phyloP scores from a whole-genome alignment of 371 early-diverging fungal genomes.

The Mucor circinelloides region DNA sequence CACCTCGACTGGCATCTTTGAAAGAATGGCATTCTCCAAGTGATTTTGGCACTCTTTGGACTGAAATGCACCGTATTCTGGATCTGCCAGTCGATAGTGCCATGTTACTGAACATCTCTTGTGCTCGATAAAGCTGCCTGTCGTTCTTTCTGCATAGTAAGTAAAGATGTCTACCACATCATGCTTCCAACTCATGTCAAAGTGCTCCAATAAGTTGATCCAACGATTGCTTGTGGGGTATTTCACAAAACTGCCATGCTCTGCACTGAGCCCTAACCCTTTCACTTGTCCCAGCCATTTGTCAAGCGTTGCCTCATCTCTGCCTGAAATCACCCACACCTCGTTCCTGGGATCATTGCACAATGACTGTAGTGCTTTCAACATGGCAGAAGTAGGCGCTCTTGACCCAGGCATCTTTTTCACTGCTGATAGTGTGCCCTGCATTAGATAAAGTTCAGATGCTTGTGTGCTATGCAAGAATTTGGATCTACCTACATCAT shows the following conservation, averaged over 20 bases:
- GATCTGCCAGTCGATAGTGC: constrained; percentile 92
- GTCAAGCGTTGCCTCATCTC: constrained; percentile 83
- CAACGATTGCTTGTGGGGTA: constrained; percentile 60
- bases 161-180: constrained; percentile 86
- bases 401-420: constrained; percentile 70
- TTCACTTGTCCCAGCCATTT: constrained; percentile 83
- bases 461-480: too few species aligned
- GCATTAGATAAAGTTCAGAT: not conserved
- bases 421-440: constrained; percentile 85
- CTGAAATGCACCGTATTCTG: constrained; percentile 81
- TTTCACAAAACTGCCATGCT: constrained; percentile 73
- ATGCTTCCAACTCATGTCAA: constrained; percentile 87
- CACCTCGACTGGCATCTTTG: constrained; percentile 92
- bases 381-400: constrained; percentile 66
- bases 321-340: constrained; percentile 94
- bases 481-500: constrained; percentile 64
- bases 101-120: constrained; percentile 85
- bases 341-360: constrained; percentile 78
- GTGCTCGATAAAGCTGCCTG: constrained; percentile 83
- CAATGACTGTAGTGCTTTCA: constrained; percentile 65
- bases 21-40: constrained; percentile 82
- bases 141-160: constrained; percentile 90
- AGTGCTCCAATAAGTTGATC: constrained; percentile 78
- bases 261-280: constrained; percentile 81
- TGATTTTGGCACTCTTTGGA: constrained; percentile 93